Percentiles rank a stretch among this genome's conserved stretches.
phyloP scores from a whole-genome alignment of 2,329 filamentous ascomycete genomes.

The Pseudogymnoascus sp. region DNA sequence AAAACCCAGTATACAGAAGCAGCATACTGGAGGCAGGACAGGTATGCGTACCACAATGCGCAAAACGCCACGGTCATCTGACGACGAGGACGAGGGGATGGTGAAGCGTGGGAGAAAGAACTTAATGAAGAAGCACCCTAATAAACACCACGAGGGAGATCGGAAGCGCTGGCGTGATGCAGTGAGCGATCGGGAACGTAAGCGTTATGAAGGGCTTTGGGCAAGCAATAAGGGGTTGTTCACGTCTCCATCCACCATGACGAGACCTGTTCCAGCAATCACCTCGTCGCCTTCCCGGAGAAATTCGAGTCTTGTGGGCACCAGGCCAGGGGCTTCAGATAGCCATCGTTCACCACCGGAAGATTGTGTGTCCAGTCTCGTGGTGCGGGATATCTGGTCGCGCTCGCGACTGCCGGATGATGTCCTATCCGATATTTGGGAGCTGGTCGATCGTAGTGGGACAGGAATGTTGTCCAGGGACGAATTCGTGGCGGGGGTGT shows the following conservation, averaged over 20 bases:
- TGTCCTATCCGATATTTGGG: constrained; percentile 69
- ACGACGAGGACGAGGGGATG: background rate
- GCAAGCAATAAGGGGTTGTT: constrained; percentile 64
- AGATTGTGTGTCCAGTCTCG: constrained; percentile 55
- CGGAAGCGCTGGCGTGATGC: constrained; percentile 70
- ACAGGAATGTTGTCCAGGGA: constrained; percentile 52
- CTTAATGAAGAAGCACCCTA: constrained; percentile 55
- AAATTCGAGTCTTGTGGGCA: background rate
- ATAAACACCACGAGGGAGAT: constrained; percentile 67
- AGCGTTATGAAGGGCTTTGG: constrained; percentile 78
- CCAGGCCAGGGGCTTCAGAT: constrained; percentile 11
- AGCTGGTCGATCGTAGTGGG: constrained; percentile 54
- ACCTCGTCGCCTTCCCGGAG: background rate
- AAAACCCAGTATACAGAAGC: constrained; percentile 21
- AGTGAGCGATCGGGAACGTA: constrained; percentile 64
- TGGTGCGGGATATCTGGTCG: constrained; percentile 68
- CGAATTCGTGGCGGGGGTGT: constrained; percentile 77
- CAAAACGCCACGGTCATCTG: constrained; percentile 33
- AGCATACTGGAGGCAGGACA: constrained; percentile 27
- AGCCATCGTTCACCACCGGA: constrained; percentile 20
- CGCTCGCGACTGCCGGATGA: constrained; percentile 59
- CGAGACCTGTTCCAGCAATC: background rate
- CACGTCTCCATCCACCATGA: constrained; percentile 16
- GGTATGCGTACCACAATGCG: constrained; percentile 61
- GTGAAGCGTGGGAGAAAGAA: constrained; percentile 34